A percentile compares a stretch with the other conserved stretches of the same genome.
Evolutionary conservation across 176 grass and related monocot genomes (phyloP).

Genomic region (Paspalum notatum): DNA sequence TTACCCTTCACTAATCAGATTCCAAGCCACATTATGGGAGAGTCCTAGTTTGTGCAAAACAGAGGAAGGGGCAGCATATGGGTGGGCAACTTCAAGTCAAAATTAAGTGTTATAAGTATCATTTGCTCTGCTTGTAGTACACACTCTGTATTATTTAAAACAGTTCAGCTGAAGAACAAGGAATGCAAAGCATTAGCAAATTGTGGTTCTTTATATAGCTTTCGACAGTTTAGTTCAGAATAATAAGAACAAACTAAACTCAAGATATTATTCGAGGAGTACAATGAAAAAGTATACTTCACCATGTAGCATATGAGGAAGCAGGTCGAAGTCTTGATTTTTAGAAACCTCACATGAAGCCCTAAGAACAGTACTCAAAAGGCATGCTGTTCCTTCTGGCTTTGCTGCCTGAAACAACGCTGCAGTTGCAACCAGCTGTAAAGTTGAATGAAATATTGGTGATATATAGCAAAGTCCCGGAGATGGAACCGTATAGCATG

Average conservation of each 20-base stretch:
- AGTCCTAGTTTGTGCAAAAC: slow-evolving; percentile 72
- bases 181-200: slow-evolving; percentile 26
- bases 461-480: slow-evolving; percentile 1
- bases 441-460: slow-evolving; percentile 32
- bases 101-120: slow-evolving; percentile 94
- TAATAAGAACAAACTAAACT: not conserved
- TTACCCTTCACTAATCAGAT: slow-evolving; percentile 89
- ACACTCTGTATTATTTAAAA: slow-evolving; percentile 80
- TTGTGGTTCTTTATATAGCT: not conserved
- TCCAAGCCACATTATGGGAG: slow-evolving; percentile 69
- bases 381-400: slow-evolving; percentile 77
- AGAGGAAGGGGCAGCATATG: slow-evolving; percentile 75
- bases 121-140: slow-evolving; percentile 76
- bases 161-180: slow-evolving; percentile 64
- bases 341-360: slow-evolving; percentile 81
- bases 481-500: too few relatives aligned
- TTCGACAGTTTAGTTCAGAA: slow-evolving; percentile 9
- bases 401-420: slow-evolving; percentile 80
- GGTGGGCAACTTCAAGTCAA: slow-evolving; percentile 86
- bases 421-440: slow-evolving; percentile 84
- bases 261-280: not conserved
- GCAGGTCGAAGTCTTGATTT: slow-evolving; percentile 62
- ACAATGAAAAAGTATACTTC: slow-evolving; percentile 49
- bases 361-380: slow-evolving; percentile 78
- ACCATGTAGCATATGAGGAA: slow-evolving; percentile 58